A percentile compares a stretch with the other conserved stretches of the same genome.
Evolutionary conservation across 441 rosid genomes (phyloP).

Genomic region (Raphanus hybrid): DNA sequence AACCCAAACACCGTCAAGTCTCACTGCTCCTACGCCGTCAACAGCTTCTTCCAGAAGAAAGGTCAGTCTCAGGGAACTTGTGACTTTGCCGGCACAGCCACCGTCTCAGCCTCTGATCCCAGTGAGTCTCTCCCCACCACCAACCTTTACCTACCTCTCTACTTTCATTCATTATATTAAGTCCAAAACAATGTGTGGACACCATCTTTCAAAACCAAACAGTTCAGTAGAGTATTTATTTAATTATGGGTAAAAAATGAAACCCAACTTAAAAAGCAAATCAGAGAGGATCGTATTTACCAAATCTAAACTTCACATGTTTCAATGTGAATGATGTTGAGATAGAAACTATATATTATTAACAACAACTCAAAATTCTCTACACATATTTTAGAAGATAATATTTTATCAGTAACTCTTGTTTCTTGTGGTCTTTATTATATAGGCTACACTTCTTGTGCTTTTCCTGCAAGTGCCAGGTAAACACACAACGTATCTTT

Average conservation of each 20-base stretch:
- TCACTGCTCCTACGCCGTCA: slow-evolving; percentile 73
- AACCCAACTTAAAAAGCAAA: slow-evolving; percentile 29
- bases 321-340: slow-evolving; percentile 33
- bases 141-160: neutral
- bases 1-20: slow-evolving; percentile 66
- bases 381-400: neutral
- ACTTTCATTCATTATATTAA: neutral
- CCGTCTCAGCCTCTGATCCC: slow-evolving; percentile 65
- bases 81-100: slow-evolving; percentile 69
- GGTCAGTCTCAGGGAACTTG: slow-evolving; percentile 63
- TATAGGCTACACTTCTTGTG: slow-evolving; percentile 50
- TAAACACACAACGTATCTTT: slow-evolving; percentile 20
- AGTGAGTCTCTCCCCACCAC: slow-evolving; percentile 48
- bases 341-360: slow-evolving; percentile 6
- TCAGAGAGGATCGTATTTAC: slow-evolving; percentile 18
- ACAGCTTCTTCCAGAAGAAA: slow-evolving; percentile 72
- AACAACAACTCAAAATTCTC: slow-evolving; percentile 33
- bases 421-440: slow-evolving; percentile 32
- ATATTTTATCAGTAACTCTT: slow-evolving; percentile 16
- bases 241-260: neutral
- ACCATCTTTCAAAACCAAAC: slow-evolving; percentile 18
- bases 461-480: slow-evolving; percentile 58
- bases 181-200: neutral
- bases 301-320: slow-evolving; percentile 29
- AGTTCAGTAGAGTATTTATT: slow-evolving; percentile 12